Evolutionary conservation across 2,329 filamentous ascomycete species (phyloP), one percentile per base, ranked within the genome.

Genomic region (Aspergillus persii): DNA sequence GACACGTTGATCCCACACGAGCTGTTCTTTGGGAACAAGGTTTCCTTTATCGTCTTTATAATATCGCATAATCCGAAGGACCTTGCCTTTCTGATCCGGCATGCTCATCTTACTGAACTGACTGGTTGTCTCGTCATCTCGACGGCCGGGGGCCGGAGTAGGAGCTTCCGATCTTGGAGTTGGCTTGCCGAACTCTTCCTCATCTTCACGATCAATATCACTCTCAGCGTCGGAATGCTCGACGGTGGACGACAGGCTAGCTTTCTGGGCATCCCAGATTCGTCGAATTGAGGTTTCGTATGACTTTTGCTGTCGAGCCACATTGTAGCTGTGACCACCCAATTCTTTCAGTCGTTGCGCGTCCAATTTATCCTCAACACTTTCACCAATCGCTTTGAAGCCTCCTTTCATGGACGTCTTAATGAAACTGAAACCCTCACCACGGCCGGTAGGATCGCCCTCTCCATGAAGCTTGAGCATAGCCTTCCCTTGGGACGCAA

Each of bases 341-440:
- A 83, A 80, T 58, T 88, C 85, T 64, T 86, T 87, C 59, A 82
- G 76, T 63, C 81, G 79, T 69, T 95, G 94, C 15, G 90, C 90
- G 71, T 93, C 91, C 63, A 95, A 86, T 73, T 93, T 91, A 62
- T 93, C 90, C 69, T 92, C 90, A 61, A 93, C 91, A 69, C 91
- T 93, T 74, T 96, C 92, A 23, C 92, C 92, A 29, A 96, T 85
- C 23, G 92, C 89, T 71, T 93, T 91, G 75, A 97, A 99, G 0
- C 95, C 95, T 62, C 95, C 95, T 77, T 99, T 99, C 95, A 99
- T 99, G 1, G 92, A 96, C 0, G 93, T 97, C 71, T 95, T 92
- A 74, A 99, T 93, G 75, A 99, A 97, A 73, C 91, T 97, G 80
- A 98, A 96, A 2, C 91, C 95, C 60, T 97, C 87, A 2, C 95